phyloP scores from a whole-genome alignment of 2,329 filamentous ascomycete genomes.

The Coniochaeta sp. region DNA sequence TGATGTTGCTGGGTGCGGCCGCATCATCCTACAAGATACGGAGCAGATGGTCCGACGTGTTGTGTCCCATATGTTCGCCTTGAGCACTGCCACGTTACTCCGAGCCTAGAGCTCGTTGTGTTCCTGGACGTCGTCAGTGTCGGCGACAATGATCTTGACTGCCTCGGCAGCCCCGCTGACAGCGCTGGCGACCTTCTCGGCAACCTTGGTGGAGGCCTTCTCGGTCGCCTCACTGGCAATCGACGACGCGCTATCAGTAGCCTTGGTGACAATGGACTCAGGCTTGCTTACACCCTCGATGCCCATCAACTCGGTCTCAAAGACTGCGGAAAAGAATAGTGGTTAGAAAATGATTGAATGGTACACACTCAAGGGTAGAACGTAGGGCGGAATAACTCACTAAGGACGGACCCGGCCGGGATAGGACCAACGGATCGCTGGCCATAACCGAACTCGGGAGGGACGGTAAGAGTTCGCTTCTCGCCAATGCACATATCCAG shows the following conservation, averaged over 20 bases:
- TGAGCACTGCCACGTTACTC: background rate
- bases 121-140: constrained; percentile 47
- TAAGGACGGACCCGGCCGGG: constrained; percentile 68
- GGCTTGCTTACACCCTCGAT: constrained; percentile 65
- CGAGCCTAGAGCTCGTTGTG: constrained; percentile 51
- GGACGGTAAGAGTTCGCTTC: constrained; percentile 81
- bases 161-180: constrained; percentile 41
- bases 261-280: constrained; percentile 36
- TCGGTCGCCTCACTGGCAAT: constrained; percentile 18
- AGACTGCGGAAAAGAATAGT: constrained; percentile 44
- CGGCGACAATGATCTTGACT: constrained; percentile 42
- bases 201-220: constrained; percentile 29
- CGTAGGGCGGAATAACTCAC: constrained; percentile 27
- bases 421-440: constrained; percentile 71
- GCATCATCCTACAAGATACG: background rate
- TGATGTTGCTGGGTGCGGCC: background rate
- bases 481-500: constrained; percentile 94
- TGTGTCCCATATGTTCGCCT: background rate
- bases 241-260: constrained; percentile 14
- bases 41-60: background rate
- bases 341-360: constrained; percentile 5
- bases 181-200: constrained; percentile 37
- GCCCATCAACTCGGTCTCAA: constrained; percentile 82
- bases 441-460: constrained; percentile 81
- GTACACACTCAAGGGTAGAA: background rate